These are phyloP conservation scores for Emericellopsis cladophorae DNA, from an alignment of 2,329 filamentous ascomycete species.

Conservation along the genomic window DNA sequence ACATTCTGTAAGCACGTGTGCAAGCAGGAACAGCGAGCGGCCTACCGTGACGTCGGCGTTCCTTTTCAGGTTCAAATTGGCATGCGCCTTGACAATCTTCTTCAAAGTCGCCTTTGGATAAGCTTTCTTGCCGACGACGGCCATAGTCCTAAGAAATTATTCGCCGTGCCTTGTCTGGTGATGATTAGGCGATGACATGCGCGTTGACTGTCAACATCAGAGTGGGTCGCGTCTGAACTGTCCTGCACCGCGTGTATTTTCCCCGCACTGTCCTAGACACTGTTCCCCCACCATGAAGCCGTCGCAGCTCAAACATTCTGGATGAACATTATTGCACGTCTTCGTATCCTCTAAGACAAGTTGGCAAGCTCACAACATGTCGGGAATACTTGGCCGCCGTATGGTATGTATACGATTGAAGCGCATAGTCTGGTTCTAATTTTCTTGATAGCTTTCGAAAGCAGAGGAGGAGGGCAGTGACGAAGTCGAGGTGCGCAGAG, in stretches of 20 bases:
- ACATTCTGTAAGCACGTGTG: slow-evolving; percentile 9
- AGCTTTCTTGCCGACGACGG: slow-evolving; percentile 48
- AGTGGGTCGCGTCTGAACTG: no score
- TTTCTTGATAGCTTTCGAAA: slow-evolving; percentile 60
- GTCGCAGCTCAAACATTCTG: background rate
- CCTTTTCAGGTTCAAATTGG: slow-evolving; percentile 67
- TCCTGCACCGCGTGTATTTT: background rate
- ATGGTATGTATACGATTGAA: slow-evolving; percentile 32
- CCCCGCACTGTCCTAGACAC: background rate
- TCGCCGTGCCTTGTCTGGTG: background rate
- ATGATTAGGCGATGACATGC: background rate
- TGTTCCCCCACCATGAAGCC: slow-evolving; percentile 1
- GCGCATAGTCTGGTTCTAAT: background rate
- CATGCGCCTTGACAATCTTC: slow-evolving; percentile 83
- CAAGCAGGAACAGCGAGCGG: background rate
- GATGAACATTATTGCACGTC: no score
- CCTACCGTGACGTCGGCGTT: slow-evolving; percentile 75
- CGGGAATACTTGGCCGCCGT: slow-evolving; percentile 41
- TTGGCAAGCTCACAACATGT: slow-evolving; percentile 14
- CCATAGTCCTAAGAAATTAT: slow-evolving; percentile 10
- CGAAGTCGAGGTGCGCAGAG: slow-evolving; percentile 86
- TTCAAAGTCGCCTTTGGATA: slow-evolving; percentile 79
- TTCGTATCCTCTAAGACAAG: background rate
- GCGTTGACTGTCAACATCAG: background rate
- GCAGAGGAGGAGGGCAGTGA: slow-evolving; percentile 79